Evolutionary conservation across 164 flowering plant species (phyloP).

Genomic region (Euptelea pleiosperma): DNA sequence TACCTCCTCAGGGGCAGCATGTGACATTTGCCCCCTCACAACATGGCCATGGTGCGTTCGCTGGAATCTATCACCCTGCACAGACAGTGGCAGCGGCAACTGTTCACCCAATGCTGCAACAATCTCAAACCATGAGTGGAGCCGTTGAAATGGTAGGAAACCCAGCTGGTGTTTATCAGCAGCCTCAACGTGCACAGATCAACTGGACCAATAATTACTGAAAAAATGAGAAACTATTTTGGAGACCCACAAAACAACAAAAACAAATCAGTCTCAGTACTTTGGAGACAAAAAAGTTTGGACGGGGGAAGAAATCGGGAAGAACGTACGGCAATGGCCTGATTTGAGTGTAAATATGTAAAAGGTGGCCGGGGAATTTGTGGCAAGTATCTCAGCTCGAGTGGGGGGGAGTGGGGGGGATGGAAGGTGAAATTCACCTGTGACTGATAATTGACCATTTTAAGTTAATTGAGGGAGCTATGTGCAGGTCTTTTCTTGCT

Average conservation of each 20-base stretch:
- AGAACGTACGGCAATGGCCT: conserved; percentile 15
- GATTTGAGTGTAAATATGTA: conserved; percentile 35
- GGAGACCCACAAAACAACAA: background rate
- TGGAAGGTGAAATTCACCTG: conserved; percentile 28
- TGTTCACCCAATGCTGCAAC: conserved; percentile 76
- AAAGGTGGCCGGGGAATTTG: conserved; percentile 21
- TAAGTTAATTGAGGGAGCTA: conserved; percentile 29
- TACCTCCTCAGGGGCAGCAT: conserved; percentile 83
- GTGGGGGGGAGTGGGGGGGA: too few relatives aligned
- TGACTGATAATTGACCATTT: conserved; percentile 35
- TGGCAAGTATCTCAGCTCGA: conserved; percentile 20
- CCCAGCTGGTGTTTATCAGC: conserved; percentile 67
- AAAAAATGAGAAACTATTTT: conserved; percentile 16
- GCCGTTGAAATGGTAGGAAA: conserved; percentile 76
- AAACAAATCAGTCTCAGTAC: conserved; percentile 13
- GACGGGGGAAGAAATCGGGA: conserved; percentile 4
- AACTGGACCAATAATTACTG: conserved; percentile 86
- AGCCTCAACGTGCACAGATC: conserved; percentile 72
- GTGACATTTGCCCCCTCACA: conserved; percentile 68
- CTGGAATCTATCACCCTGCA: conserved; percentile 71
- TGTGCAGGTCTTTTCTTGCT: conserved; percentile 33
- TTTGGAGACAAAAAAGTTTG: background rate
- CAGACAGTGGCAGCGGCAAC: conserved; percentile 59
- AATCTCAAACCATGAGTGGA: conserved; percentile 71
- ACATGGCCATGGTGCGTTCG: conserved; percentile 60